Base-by-base conservation (phyloP, 192 early-diverging fungal species). In the Coemansia sp. region DNA sequence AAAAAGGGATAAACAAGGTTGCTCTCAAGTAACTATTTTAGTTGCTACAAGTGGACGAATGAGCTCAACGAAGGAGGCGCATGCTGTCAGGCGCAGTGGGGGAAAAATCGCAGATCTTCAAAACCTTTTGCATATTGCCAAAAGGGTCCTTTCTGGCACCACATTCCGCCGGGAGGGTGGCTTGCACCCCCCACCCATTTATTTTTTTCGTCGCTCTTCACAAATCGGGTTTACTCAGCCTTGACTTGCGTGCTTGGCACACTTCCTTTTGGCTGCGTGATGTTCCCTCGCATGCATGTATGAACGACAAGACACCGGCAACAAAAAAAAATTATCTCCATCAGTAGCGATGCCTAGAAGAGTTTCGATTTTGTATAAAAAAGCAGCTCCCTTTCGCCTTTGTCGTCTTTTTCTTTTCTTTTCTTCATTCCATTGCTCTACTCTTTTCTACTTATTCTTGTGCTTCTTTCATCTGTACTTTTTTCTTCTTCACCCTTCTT, bases 391-490 rank as follows among this genome's bases (percentile, higher is more conserved):
- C 44, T 58, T 42, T 55, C 39, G 52, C 50, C 77, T 76, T 58
- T 58, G 55, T 58, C 35, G 11, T 19, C 10, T 67, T 35, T 46
- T 61, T 68, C 26, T 38, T 76, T 71, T 68, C 16, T 28, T 39
- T 39, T 76, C 17, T 52, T 30, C 14, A 28, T n/a, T 67, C 46
- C 23, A 21, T 59, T 28, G 43, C 46, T 64, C 53, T 26, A 26
- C 26, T 46, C 28, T 55, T 43, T 21, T 52, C n/a, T 44, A 49
- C 13, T 62, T 40, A 53, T 40, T 49, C 46, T 49, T 47, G 26
- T 50, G 19, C 35, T n/a, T 7, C 49, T 62, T 73, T 49, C 37
- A 52, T 38, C 33, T 70, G 40, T 39, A 57, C 38, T 46, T 23
- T 44, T 23, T 44, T 32, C 21, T 14, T 42, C 47, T 19, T 50